phyloP scores from a whole-genome alignment of 2,329 filamentous ascomycete genomes.

The Incumbomyces lentus region DNA sequence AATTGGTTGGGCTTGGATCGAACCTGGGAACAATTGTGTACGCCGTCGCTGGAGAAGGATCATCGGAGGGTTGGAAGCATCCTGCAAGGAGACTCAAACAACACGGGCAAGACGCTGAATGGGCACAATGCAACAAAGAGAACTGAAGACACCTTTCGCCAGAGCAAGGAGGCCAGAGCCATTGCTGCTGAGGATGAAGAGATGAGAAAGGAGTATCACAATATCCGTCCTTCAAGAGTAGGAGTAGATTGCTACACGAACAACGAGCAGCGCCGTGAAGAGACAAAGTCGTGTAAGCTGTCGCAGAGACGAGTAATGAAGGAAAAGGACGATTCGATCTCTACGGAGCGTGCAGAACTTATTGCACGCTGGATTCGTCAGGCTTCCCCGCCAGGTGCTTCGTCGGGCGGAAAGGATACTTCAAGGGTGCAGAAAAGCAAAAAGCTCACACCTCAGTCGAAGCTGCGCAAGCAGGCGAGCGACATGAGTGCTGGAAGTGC shows the following conservation, averaged over 20 bases:
- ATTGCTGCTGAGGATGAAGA: conserved; percentile 46
- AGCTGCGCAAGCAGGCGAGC: conserved; percentile 10
- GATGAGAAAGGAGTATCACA: conserved; percentile 17
- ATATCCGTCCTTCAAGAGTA: conserved; percentile 1
- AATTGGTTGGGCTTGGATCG: conserved; percentile 59
- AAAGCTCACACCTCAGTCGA: conserved; percentile 10
- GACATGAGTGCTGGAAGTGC: conserved; percentile 8
- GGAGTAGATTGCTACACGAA: background rate
- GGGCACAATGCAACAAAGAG: background rate
- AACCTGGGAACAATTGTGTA: conserved; percentile 63
- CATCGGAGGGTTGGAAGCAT: conserved; percentile 1
- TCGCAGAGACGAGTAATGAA: conserved; percentile 46
- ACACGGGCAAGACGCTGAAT: background rate
- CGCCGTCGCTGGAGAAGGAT: conserved; percentile 35
- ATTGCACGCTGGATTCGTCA: conserved; percentile 61
- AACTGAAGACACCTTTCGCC: conserved; percentile 45
- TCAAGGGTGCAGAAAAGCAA: conserved; percentile 6
- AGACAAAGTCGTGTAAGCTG: conserved; percentile 21
- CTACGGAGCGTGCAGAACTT: conserved; percentile 57
- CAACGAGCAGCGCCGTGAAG: conserved; percentile 3
- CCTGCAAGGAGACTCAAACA: conserved; percentile 7
- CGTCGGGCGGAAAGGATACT: background rate
- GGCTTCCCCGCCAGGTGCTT: conserved; percentile 34
- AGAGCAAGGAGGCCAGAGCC: conserved; percentile 47
- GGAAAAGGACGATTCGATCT: conserved; percentile 57